Evolutionary conservation across 768 basidiomycete species (phyloP).

Genomic region (Hericium rajendrae): DNA sequence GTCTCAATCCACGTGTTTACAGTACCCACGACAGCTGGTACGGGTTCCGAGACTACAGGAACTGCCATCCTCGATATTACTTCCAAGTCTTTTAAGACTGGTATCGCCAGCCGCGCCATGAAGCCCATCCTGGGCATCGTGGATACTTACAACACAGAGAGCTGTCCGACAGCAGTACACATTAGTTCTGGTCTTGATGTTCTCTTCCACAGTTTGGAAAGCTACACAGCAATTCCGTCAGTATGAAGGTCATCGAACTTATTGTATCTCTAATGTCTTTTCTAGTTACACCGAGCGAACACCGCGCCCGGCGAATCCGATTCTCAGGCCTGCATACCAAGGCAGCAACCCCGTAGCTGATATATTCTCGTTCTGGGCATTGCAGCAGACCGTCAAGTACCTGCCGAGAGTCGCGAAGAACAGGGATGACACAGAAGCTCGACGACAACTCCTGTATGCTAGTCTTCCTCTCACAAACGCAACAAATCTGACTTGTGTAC

Average conservation of each 20-base stretch:
- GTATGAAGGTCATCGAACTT: slow-evolving; percentile 17
- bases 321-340: slow-evolving; percentile 86
- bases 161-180: slow-evolving; percentile 85
- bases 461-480: too few relatives aligned
- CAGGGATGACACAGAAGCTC: slow-evolving; percentile 69
- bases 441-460: slow-evolving; percentile 81
- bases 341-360: slow-evolving; percentile 92
- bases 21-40: slow-evolving; percentile 75
- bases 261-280: not conserved
- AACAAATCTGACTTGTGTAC: not conserved
- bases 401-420: slow-evolving; percentile 82
- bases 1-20: not conserved
- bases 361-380: slow-evolving; percentile 92
- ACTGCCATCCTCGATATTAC: slow-evolving; percentile 92
- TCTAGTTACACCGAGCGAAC: slow-evolving; percentile 79
- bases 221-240: slow-evolving; percentile 88
- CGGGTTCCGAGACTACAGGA: slow-evolving; percentile 92
- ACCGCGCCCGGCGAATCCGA: slow-evolving; percentile 85
- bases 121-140: slow-evolving; percentile 77
- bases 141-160: slow-evolving; percentile 85
- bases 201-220: slow-evolving; percentile 92
- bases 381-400: slow-evolving; percentile 80
- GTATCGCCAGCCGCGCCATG: slow-evolving; percentile 86
- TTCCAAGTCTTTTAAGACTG: slow-evolving; percentile 89
- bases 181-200: slow-evolving; percentile 95